Evolutionary conservation across 306 rosid species (phyloP), one percentile per base, ranked within the genome.

Genomic region (Malus fusca): DNA sequence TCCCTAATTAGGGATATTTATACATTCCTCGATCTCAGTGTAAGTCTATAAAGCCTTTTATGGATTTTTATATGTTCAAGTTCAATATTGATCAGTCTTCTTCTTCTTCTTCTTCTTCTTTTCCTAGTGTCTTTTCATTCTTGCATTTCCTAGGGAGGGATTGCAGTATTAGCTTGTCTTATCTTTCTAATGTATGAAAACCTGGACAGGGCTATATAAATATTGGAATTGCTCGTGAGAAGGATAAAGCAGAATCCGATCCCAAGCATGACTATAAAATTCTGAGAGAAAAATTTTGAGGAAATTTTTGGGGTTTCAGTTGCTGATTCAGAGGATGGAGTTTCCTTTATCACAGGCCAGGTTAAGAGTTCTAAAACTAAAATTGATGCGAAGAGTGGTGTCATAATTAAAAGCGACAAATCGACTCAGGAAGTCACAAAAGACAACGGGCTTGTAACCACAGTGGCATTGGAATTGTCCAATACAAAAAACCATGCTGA

Each of bases 301-400:
- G 89, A 87, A 66, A 77, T 76, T 76, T 87, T 89, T 25, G 84
- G 90, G 61, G 88, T 89, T 77, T 88, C 93, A 10, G 71, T 88
- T 84, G 96, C 91, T 59, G 97, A 88, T 79, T 89, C 97, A 51
- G 99, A 96, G 88, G 99, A 90, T 81, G 99, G 96, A 76, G 96
- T 92, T 89, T 90, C 91, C 70, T 88, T 86, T 85, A 88, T 90
- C 81, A 87, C 84, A 63, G 97, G 97, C 53, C 95, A 86, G 78
- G 82, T 84, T 75, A 86, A 88, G 85, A 79, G 79, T 67, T 82
- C 91, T 48, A 85, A 84, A 80, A 59, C 84, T 65, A 72, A 62
- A 51, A 68, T 76, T 68, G 89, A 89, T 71, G 81, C 64, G 64
- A 86, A 81, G 42, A 79, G 82, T 69, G 85, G 61, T 26, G 78